Evolutionary conservation across 1,139 yeast species (phyloP).

Genomic region (Kurtzmaniella quercitrusa): DNA sequence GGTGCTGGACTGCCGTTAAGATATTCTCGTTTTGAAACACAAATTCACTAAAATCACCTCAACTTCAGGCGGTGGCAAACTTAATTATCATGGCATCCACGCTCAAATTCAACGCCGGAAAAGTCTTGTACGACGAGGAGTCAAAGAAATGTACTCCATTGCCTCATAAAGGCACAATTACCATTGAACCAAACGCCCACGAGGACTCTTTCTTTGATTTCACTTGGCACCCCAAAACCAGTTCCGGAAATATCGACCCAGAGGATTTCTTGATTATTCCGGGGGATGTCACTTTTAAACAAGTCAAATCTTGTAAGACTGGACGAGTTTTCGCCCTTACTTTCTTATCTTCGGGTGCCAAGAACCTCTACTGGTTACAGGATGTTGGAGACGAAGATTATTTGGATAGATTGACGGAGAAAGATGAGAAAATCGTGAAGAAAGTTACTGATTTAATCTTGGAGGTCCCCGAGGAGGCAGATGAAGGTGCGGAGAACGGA

Average conservation of each 20-base stretch:
- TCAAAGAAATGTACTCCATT: slow-evolving; percentile 71
- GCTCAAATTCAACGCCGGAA: slow-evolving; percentile 77
- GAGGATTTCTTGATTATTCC: slow-evolving; percentile 77
- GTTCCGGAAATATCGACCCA: slow-evolving; percentile 37
- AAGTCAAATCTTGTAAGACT: slow-evolving; percentile 65
- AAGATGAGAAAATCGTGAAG: slow-evolving; percentile 52
- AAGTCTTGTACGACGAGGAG: slow-evolving; percentile 68
- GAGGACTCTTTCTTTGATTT: slow-evolving; percentile 48
- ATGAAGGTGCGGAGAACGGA: slow-evolving; percentile 37
- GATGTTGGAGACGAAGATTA: slow-evolving; percentile 64
- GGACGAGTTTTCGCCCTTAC: slow-evolving; percentile 86
- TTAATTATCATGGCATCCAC: slow-evolving; percentile 12
- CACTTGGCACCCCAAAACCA: slow-evolving; percentile 38
- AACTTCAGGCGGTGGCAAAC: background rate
- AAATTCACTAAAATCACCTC: too few species aligned
- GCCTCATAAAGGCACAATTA: slow-evolving; percentile 71
- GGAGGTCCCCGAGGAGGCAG: slow-evolving; percentile 40
- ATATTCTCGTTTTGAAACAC: too few species aligned
- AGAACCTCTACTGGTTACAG: slow-evolving; percentile 88
- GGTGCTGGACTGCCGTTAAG: too few species aligned
- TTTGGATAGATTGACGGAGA: slow-evolving; percentile 58
- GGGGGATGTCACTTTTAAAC: slow-evolving; percentile 87
- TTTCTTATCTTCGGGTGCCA: slow-evolving; percentile 79
- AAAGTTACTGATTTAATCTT: slow-evolving; percentile 53
- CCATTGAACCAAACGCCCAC: slow-evolving; percentile 55